Conservation (phyloP, 345 rosid genomes). For the Camelina neglecta region DNA sequence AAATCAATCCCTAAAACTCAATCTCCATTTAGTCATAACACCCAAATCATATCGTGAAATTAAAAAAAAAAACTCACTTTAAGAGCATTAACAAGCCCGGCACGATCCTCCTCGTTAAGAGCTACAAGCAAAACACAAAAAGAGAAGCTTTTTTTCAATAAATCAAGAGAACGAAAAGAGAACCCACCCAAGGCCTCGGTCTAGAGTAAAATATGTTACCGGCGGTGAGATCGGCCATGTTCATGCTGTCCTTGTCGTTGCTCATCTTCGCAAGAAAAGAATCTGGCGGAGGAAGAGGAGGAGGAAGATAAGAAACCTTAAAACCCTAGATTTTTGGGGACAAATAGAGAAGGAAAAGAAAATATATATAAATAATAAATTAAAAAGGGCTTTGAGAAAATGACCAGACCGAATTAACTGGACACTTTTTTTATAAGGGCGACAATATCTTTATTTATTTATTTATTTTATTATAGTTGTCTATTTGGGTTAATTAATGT, state of each 20-base stretch:
- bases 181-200: background rate
- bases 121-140: constrained; percentile 47
- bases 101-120: constrained; percentile 72
- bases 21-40: background rate
- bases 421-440: constrained; percentile 24
- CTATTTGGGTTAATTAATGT: no score
- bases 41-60: background rate
- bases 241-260: constrained; percentile 64
- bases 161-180: background rate
- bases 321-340: constrained; percentile 64
- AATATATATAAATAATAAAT: no score
- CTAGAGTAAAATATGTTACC: constrained; percentile 43
- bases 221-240: constrained; percentile 71
- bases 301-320: constrained; percentile 35
- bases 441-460: background rate
- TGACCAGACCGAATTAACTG: constrained; percentile 29
- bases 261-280: constrained; percentile 57
- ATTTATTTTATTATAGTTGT: background rate
- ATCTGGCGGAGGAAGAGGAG: constrained; percentile 12
- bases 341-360: background rate
- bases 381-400: constrained; percentile 27
- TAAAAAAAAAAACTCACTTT: constrained; percentile 56
- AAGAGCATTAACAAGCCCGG: constrained; percentile 77
- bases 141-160: background rate
- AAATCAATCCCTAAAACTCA: constrained; percentile 11